phyloP scores from a whole-genome alignment of 768 basidiomycete genomes.

The Cyclocybe aegerita region DNA sequence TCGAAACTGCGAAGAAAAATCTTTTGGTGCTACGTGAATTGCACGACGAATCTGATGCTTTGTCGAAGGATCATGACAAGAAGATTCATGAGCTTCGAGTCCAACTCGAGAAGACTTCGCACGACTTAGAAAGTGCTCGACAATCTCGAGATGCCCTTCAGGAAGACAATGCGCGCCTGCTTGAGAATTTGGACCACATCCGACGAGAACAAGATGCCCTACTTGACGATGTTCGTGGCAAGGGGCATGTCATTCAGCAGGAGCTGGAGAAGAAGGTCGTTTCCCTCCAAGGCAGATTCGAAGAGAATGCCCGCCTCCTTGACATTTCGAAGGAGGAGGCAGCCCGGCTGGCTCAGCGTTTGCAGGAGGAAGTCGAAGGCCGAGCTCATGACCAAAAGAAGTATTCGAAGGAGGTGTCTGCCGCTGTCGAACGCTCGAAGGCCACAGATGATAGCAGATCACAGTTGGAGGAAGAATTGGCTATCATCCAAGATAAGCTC shows the following conservation, averaged over 20 bases:
- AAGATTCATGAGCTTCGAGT: conserved; percentile 19
- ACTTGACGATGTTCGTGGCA: conserved; percentile 27
- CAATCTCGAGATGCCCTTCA: conserved; percentile 14
- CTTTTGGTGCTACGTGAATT: conserved; percentile 21
- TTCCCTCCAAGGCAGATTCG: conserved; percentile 33
- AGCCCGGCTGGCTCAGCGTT: conserved; percentile 32
- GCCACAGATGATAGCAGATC: conserved; percentile 31
- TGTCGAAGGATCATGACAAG: conserved; percentile 16
- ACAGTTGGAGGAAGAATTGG: conserved; percentile 35
- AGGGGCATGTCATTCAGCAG: conserved; percentile 20
- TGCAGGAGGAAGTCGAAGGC: conserved; percentile 37
- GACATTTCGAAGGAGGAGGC: conserved; percentile 37
- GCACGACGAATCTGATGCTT: conserved; percentile 14
- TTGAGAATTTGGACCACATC: conserved; percentile 17
- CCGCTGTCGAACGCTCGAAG: conserved; percentile 23
- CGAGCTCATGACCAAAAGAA: conserved; percentile 30
- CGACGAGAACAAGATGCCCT: conserved; percentile 28
- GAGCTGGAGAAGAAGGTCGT: conserved; percentile 34
- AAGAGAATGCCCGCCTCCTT: conserved; percentile 35
- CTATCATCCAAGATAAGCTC: conserved; percentile 36
- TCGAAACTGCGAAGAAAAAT: conserved; percentile 8
- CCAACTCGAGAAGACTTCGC: conserved; percentile 12
- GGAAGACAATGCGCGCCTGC: conserved; percentile 15
- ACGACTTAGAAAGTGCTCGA: conserved; percentile 12
- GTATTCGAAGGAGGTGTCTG: conserved; percentile 30